Conservation (phyloP, 2,329 filamentous ascomycete genomes). For the Orbilia blumenaviensis region DNA sequence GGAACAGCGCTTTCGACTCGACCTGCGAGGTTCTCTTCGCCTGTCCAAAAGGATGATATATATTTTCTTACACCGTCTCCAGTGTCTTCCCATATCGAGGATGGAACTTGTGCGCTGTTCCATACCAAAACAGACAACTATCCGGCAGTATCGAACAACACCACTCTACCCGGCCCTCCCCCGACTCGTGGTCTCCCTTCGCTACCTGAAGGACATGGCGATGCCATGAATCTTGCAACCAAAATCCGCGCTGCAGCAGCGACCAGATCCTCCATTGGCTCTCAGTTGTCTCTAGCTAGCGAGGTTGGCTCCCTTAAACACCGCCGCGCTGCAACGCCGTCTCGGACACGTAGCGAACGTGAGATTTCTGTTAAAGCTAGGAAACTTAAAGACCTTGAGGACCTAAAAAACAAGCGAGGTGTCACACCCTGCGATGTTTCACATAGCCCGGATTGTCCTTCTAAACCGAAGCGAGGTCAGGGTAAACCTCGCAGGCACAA, state of each 20-base stretch:
- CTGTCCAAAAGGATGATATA: slow-evolving; percentile 17
- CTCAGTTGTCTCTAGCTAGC: slow-evolving; percentile 34
- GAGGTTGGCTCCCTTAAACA: slow-evolving; percentile 39
- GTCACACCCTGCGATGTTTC: not conserved
- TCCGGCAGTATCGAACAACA: slow-evolving; percentile 32
- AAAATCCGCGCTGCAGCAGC: slow-evolving; percentile 50
- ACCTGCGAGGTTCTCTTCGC: slow-evolving; percentile 21
- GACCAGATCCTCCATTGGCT: slow-evolving; percentile 39
- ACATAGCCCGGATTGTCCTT: not conserved
- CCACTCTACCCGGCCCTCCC: slow-evolving; percentile 56
- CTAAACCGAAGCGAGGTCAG: slow-evolving; percentile 14
- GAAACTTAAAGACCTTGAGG: slow-evolving; percentile 44
- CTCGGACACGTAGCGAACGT: slow-evolving; percentile 36
- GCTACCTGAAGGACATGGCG: slow-evolving; percentile 55
- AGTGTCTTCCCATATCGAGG: not conserved
- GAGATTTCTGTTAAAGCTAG: slow-evolving; percentile 45
- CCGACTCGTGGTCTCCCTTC: slow-evolving; percentile 57
- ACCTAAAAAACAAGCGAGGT: slow-evolving; percentile 26
- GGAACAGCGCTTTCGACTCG: slow-evolving; percentile 6
- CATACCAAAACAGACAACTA: slow-evolving; percentile 12
- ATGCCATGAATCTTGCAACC: slow-evolving; percentile 44
- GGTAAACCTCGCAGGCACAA: slow-evolving; percentile 26
- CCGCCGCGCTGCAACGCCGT: slow-evolving; percentile 15
- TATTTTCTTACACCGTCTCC: slow-evolving; percentile 14
- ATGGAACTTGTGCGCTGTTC: not conserved